Evolutionary conservation across 306 rosid species (phyloP), one percentile per base, ranked within the genome.

Genomic region (Lathyrus sativus): DNA sequence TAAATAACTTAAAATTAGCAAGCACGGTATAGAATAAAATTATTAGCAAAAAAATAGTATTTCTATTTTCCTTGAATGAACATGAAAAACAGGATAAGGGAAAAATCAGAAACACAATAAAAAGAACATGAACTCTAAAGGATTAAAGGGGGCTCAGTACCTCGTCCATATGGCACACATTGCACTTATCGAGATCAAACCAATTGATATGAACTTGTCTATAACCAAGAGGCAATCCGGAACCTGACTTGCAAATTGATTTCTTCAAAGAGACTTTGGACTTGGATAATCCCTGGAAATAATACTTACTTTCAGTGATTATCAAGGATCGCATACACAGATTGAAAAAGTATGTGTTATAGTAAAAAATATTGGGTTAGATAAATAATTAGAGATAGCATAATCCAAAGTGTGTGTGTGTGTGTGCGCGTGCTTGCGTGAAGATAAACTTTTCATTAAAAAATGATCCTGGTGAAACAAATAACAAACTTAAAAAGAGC

Each of bases 141-240:
- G 45, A 74, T 53, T 59, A 50, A 72, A 63, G 55, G 62, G 42
- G 65, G 13, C 38, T 31, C 10, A 68, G 41, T 71, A 93, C 99
- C 99, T 93, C 99, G 75, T 93, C 99, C 99, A 90, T 93, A 82
- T 93, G 97, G 73, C 99, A 93, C 61, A 93, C 99, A 73, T 86
- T 93, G 81, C 99, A 93, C 83, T 93, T 93, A 70, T 93, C 97
- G 31, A 93, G 99, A 82, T 93, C 99, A 78, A 90, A 88, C 99
- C 99, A 93, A 68, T 93, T 95, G 68, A 93, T 96, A 76, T 96
- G 97, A 80, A 93, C 97, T 65, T 89, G 97, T 64, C 99, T 88
- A 80, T 90, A 93, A 70, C 99, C 97, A 80, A 76, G 65, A 75
- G 93, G 91, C 64, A 71, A 77, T 81, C 84, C 82, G 63, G 97